These are phyloP conservation scores for Kluyveromyces nonfermentans DNA, from an alignment of 805 yeast species.

Conservation along the genomic window DNA sequence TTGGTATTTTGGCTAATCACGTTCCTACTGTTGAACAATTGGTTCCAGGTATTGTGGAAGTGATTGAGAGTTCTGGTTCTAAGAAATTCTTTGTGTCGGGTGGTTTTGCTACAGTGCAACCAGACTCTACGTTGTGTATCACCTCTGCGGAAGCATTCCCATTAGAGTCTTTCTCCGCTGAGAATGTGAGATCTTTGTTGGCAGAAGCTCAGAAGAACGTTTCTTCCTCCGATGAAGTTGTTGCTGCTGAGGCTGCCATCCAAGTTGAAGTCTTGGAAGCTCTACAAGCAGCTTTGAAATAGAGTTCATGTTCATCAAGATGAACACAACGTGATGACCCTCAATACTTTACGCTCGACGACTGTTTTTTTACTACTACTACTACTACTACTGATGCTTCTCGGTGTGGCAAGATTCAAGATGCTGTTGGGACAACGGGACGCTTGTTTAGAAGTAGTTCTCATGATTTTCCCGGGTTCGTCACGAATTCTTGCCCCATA, in stretches of 20 bases:
- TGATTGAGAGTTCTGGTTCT: conserved; percentile 65
- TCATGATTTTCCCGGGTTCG: neutral
- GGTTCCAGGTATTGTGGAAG: conserved; percentile 90
- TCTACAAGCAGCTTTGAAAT: conserved; percentile 43
- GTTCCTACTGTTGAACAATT: conserved; percentile 96
- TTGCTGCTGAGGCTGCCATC: conserved; percentile 90
- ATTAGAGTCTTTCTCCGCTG: conserved; percentile 74
- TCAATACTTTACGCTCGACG: neutral
- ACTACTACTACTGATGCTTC: neutral
- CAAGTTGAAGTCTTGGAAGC: conserved; percentile 96
- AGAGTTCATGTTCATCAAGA: conserved; percentile 1
- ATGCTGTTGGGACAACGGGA: neutral
- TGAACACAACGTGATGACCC: neutral
- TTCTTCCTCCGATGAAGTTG: conserved; percentile 72
- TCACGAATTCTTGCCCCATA: neutral
- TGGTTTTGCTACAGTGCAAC: conserved; percentile 93
- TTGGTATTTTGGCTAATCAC: conserved; percentile 96
- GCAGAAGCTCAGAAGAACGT: conserved; percentile 93
- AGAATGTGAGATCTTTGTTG: conserved; percentile 67
- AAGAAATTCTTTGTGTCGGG: conserved; percentile 87
- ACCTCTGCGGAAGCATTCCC: conserved; percentile 94
- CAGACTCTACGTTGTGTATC: conserved; percentile 82
- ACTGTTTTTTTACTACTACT: neutral
- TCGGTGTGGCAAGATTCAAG: neutral
- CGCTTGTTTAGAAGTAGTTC: neutral